Evolutionary conservation across 2,329 filamentous ascomycete species (phyloP).

Genomic region (Epichloe festucae): DNA sequence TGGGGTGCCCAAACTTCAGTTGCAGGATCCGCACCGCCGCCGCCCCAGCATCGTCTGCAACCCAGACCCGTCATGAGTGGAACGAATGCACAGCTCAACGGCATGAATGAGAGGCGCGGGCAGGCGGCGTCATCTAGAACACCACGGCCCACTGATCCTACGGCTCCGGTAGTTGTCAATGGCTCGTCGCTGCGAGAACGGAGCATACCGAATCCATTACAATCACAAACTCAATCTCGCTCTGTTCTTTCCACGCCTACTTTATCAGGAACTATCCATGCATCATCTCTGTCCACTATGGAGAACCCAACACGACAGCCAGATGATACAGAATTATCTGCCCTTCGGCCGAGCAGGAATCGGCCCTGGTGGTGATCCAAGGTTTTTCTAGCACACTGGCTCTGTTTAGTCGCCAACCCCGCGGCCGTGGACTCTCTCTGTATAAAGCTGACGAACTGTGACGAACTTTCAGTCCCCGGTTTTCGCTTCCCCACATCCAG

Average conservation of each 20-base stretch:
- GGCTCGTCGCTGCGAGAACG: constrained; percentile 1
- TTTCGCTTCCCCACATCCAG: too few relatives aligned
- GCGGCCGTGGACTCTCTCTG: too few relatives aligned
- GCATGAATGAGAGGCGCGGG: not conserved
- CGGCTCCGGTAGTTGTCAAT: not conserved
- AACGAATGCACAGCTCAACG: not conserved
- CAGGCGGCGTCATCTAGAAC: not conserved
- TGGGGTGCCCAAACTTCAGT: not conserved
- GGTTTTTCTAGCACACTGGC: too few relatives aligned
- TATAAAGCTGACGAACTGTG: too few relatives aligned
- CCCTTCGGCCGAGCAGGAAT: constrained; percentile 1
- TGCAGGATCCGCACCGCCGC: not conserved
- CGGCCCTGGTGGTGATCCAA: constrained; percentile 3
- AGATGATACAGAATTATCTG: not conserved
- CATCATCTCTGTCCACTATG: not conserved
- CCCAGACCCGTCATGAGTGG: not conserved
- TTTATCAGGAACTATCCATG: not conserved
- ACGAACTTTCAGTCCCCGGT: too few relatives aligned
- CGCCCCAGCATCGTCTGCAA: not conserved
- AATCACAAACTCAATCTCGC: not conserved
- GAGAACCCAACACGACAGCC: not conserved
- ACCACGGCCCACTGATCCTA: not conserved
- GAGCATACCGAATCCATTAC: constrained; percentile 1
- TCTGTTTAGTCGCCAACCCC: too few relatives aligned
- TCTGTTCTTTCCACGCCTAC: not conserved